Evolutionary conservation across 768 basidiomycete genomes (phyloP).

Genomic region (Leccinum ochraceum): DNA sequence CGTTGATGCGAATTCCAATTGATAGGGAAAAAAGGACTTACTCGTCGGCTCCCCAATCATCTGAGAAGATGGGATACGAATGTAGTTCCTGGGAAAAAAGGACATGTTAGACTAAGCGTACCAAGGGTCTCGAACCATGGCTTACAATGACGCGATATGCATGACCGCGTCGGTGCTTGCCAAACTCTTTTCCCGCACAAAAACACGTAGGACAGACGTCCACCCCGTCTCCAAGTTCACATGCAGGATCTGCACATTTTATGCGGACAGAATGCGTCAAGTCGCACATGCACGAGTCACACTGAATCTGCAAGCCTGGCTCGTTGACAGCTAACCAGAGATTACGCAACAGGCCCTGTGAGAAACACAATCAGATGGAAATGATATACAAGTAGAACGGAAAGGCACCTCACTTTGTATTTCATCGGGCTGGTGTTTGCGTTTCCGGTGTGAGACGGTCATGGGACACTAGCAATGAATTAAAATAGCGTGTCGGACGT

Average conservation of each 20-base stretch:
- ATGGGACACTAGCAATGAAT: slow-evolving; percentile 31
- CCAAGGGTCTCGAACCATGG: not conserved
- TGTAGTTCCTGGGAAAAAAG: slow-evolving; percentile 73
- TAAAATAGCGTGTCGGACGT: not conserved
- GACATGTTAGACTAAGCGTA: slow-evolving; percentile 1
- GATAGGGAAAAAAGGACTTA: slow-evolving; percentile 38
- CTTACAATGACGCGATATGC: slow-evolving; percentile 89
- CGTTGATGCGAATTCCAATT: slow-evolving; percentile 4
- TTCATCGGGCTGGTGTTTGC: slow-evolving; percentile 63
- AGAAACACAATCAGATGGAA: slow-evolving; percentile 23
- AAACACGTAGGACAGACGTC: slow-evolving; percentile 95
- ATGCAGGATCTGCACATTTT: slow-evolving; percentile 86
- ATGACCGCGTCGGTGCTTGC: slow-evolving; percentile 81
- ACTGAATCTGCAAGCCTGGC: slow-evolving; percentile 80
- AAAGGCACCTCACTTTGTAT: slow-evolving; percentile 51
- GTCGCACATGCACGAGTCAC: slow-evolving; percentile 83
- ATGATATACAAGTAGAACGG: not conserved
- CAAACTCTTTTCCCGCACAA: slow-evolving; percentile 88
- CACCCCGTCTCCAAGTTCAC: slow-evolving; percentile 75
- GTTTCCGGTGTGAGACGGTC: slow-evolving; percentile 70
- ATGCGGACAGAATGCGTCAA: slow-evolving; percentile 96
- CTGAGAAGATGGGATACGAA: slow-evolving; percentile 92
- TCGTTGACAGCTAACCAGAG: slow-evolving; percentile 64
- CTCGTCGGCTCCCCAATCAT: slow-evolving; percentile 99
- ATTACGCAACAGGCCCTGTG: slow-evolving; percentile 32